Base-by-base conservation (phyloP, 2,329 filamentous ascomycete species). In the Aspergillus sp. region DNA sequence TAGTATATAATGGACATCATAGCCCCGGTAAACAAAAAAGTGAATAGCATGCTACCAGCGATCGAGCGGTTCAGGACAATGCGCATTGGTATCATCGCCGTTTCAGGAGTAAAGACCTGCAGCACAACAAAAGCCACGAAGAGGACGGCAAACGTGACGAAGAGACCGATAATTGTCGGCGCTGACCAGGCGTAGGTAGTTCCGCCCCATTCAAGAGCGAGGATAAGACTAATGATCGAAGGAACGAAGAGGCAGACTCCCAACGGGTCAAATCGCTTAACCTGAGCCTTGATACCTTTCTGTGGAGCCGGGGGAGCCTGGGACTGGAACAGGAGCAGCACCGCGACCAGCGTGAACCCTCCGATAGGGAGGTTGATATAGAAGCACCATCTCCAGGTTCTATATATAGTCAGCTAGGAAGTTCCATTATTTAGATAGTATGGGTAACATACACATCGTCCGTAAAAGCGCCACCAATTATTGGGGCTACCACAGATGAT, bases 201-300 rank as follows among this genome's bases (percentile, higher is more conserved):
- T 3, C 62, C 62, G 2, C 60, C 62, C 60, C 60, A 64, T 24
- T 64, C 55, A 3, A 64, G 52, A 1, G 57, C 60, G 2, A 64
- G 56, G 11, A 62, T 50, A 2, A 62, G 50, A 14, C 55, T 56
- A 24, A 64, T 44, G 4, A 60, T 50, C 1, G 50, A 57, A 3
- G 57, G 55, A 5, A 61, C 21, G 40, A 62, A 56, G 14, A 55
- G 6, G 0, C 53, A 24, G 1, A 52, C 47, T 0, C 59, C 56
- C 1, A 60, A 4, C 0, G 51, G 40, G 9, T 62, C 59, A 3
- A 59, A 37, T 7, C 48, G 53, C 14, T 35, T 56, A 11, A 56
- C 19, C 27, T 60, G 23, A 24, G 43, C n/a, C 5, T 23, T 17
- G 12, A 53, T 2, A 4, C n/a, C 27, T 7, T 14, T 17, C 27